Conservation (phyloP, 305 asterid species). For the Rubia tinctorum region DNA sequence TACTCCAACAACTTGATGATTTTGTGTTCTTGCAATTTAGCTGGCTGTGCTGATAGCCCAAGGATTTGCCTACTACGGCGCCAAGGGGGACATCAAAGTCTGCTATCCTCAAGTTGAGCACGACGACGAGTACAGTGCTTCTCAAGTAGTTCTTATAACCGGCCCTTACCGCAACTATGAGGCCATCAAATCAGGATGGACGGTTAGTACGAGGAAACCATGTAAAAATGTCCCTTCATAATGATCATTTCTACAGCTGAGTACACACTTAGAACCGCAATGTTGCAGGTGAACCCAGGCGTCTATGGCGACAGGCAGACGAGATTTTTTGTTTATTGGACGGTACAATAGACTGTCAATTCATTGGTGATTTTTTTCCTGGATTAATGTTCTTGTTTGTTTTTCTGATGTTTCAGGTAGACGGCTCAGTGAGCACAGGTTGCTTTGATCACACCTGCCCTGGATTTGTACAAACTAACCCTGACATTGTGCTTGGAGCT, state of each 20-base stretch:
- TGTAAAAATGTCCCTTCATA: neutral
- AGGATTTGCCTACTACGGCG: conserved; percentile 59
- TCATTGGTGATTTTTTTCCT: neutral
- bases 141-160: conserved; percentile 41
- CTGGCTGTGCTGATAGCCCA: conserved; percentile 43
- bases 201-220: conserved; percentile 34
- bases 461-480: conserved; percentile 66
- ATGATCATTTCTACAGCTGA: neutral
- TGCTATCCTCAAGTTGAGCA: conserved; percentile 54
- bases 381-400: neutral
- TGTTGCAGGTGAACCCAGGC: conserved; percentile 58
- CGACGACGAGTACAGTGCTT: conserved; percentile 61
- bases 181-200: conserved; percentile 67
- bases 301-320: conserved; percentile 71
- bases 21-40: conserved; percentile 20
- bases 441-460: conserved; percentile 75
- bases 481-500: conserved; percentile 65
- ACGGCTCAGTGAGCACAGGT: conserved; percentile 48
- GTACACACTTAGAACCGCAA: neutral
- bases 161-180: conserved; percentile 45
- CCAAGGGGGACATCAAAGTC: conserved; percentile 54
- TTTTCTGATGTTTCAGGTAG: conserved; percentile 32
- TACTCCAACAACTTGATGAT: neutral
- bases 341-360: conserved; percentile 38
- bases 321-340: conserved; percentile 62